Evolutionary conservation across 2,329 filamentous ascomycete genomes (phyloP).

Genomic region (Ceratocystis ficicola): DNA sequence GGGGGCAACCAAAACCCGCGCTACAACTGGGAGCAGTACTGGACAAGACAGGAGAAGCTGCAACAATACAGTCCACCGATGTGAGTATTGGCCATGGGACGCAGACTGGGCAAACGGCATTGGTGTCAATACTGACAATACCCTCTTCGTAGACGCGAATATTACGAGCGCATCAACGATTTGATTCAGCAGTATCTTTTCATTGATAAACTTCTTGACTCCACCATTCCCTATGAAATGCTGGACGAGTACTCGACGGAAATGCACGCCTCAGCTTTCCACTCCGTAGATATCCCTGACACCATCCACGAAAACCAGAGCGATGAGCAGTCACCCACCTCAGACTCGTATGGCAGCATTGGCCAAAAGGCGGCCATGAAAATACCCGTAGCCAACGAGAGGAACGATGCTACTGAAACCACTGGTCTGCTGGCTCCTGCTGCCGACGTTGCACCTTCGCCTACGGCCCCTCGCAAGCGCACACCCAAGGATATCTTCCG

Average conservation of each 20-base stretch:
- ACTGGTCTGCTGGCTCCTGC: slow-evolving; percentile 26
- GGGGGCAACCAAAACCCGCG: slow-evolving; percentile 78
- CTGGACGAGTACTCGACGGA: slow-evolving; percentile 73
- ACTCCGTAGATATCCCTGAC: slow-evolving; percentile 49
- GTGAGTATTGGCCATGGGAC: slow-evolving; percentile 30
- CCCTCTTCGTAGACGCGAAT: slow-evolving; percentile 47
- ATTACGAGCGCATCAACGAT: slow-evolving; percentile 82
- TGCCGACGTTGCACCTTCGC: slow-evolving; percentile 25
- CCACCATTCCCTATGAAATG: slow-evolving; percentile 79
- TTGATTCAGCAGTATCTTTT: slow-evolving; percentile 86
- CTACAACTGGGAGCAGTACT: slow-evolving; percentile 79
- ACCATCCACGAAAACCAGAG: slow-evolving; percentile 55
- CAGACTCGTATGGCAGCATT: slow-evolving; percentile 26
- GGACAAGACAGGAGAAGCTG: slow-evolving; percentile 61
- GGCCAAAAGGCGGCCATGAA: slow-evolving; percentile 24
- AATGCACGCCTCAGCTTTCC: slow-evolving; percentile 43
- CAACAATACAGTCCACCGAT: slow-evolving; percentile 58
- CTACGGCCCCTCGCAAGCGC: slow-evolving; percentile 48
- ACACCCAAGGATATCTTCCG: slow-evolving; percentile 83
- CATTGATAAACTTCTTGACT: slow-evolving; percentile 82
- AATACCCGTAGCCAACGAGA: slow-evolving; percentile 28
- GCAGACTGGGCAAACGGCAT: neutral
- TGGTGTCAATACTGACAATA: neutral
- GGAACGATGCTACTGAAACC: slow-evolving; percentile 22
- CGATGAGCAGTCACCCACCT: slow-evolving; percentile 24